phyloP scores from a whole-genome alignment of 495 filamentous ascomycete species.

The Letharia lupina region DNA sequence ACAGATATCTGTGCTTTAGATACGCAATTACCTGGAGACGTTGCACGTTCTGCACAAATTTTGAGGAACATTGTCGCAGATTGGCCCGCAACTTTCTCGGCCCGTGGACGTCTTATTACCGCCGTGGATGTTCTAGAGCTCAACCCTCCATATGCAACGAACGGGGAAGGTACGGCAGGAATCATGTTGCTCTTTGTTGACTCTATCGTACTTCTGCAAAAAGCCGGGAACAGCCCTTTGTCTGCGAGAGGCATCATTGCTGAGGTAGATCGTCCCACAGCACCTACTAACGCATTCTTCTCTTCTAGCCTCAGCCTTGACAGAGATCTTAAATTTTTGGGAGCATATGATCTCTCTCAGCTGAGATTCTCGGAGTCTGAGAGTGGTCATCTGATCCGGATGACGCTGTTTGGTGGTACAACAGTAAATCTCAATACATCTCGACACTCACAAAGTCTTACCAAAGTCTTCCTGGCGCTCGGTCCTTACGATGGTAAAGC shows the following conservation, averaged over 20 bases:
- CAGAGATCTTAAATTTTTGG: slow-evolving; percentile 64
- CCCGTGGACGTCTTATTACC: slow-evolving; percentile 71
- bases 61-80: slow-evolving; percentile 65
- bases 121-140: slow-evolving; percentile 78
- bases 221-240: slow-evolving; percentile 47
- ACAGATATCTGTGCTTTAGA: slow-evolving; percentile 92
- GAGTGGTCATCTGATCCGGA: slow-evolving; percentile 63
- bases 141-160: slow-evolving; percentile 55
- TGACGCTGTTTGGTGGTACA: slow-evolving; percentile 46
- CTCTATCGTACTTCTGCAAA: slow-evolving; percentile 66
- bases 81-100: slow-evolving; percentile 69
- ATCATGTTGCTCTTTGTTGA: slow-evolving; percentile 83
- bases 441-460: slow-evolving; percentile 1
- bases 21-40: slow-evolving; percentile 50
- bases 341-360: slow-evolving; percentile 60
- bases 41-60: slow-evolving; percentile 60
- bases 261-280: slow-evolving; percentile 64
- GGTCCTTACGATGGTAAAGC: slow-evolving; percentile 76
- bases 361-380: slow-evolving; percentile 68
- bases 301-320: slow-evolving; percentile 48
- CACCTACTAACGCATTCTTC: slow-evolving; percentile 1
- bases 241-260: slow-evolving; percentile 72
- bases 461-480: slow-evolving; percentile 17
- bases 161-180: slow-evolving; percentile 42
- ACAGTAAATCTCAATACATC: neutral